A percentile compares a stretch with the other conserved stretches of the same genome.
Conservation (phyloP, 129 eudicot genomes). For the Flaveria linearis region DNA sequence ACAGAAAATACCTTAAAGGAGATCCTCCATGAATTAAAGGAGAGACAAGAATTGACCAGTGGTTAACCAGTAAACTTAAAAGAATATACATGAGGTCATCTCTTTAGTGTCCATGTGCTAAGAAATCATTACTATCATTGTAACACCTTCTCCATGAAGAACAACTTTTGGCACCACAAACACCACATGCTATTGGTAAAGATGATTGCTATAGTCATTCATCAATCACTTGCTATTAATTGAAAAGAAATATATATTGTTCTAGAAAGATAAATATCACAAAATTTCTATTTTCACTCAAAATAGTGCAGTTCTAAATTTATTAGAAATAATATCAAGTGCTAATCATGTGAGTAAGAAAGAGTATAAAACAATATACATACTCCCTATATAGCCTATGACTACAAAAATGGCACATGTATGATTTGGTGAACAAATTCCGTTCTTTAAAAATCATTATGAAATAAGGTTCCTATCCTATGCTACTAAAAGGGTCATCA, state of each 20-base stretch:
- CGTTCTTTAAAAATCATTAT: slow-evolving; percentile 19
- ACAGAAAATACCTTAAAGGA: background rate
- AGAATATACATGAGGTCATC: slow-evolving; percentile 30
- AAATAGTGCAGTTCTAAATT: background rate
- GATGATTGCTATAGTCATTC: slow-evolving; percentile 27
- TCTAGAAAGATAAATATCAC: background rate
- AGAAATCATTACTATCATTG: slow-evolving; percentile 30
- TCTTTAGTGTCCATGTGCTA: slow-evolving; percentile 36
- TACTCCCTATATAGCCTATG: slow-evolving; percentile 20
- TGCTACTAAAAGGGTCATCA: slow-evolving; percentile 31
- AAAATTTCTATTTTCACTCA: background rate
- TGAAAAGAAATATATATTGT: background rate
- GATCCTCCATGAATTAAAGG: slow-evolving; percentile 15
- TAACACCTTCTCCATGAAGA: slow-evolving; percentile 26
- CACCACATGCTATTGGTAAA: slow-evolving; percentile 28
- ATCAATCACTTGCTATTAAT: background rate
- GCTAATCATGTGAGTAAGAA: slow-evolving; percentile 23
- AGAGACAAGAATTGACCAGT: slow-evolving; percentile 19
- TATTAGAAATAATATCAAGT: slow-evolving; percentile 11
- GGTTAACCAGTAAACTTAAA: slow-evolving; percentile 20
- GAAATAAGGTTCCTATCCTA: slow-evolving; percentile 24
- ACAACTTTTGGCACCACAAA: slow-evolving; percentile 38
- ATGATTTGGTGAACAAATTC: slow-evolving; percentile 24
- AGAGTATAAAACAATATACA: background rate
- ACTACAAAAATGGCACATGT: slow-evolving; percentile 22